Base-by-base conservation (phyloP, 1,284 basidiomycete species). In the Ustilago crameri region DNA sequence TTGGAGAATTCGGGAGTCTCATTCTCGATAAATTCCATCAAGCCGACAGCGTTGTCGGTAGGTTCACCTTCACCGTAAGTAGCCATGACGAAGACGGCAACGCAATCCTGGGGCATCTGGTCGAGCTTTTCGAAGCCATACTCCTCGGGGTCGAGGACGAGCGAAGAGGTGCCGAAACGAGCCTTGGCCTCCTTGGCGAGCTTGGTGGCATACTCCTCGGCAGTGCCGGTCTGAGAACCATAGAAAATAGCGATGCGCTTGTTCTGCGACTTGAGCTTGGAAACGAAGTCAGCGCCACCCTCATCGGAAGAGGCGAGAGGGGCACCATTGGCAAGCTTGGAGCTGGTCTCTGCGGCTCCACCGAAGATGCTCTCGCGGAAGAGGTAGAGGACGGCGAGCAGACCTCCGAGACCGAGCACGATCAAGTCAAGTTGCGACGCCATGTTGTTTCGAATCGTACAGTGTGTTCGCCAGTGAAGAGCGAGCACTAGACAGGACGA, bases 61-160 rank as follows among this genome's bases (percentile, higher is more conserved):
- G 95, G 96, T 84, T 98, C 95, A 61, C 95, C 95, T 86, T 98
- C 95, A 68, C 95, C 95, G 81, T 98, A 98, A 14, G 95, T 98
- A 23, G 95, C 95, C 89, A 98, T 89, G 79, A 96, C 93, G 82
- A 98, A 98, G 84, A 96, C 89, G 61, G 90, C 92, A 40, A 90
- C 91, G 74, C 88, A 90, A 83, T 95, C 90, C 64, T 91, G 89
- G 3, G 95, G 93, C 34, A 98, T 83, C 83, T 91, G 87, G 84
- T 98, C 95, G 71, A 98, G 89, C 84, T 92, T 95, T 81, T 94
- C 92, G 82, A 97, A 97, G 82, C 98, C 95, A 84, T 97, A 97
- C 41, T 80, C 76, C 37, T 83, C 80, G 20, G 78, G 78, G 49
- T 83, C 81, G 51, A 74, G 66, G 18, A 83, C 81, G 35, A 83